phyloP scores from a whole-genome alignment of 2,329 filamentous ascomycete species.

The Calonectria multiphialidica region DNA sequence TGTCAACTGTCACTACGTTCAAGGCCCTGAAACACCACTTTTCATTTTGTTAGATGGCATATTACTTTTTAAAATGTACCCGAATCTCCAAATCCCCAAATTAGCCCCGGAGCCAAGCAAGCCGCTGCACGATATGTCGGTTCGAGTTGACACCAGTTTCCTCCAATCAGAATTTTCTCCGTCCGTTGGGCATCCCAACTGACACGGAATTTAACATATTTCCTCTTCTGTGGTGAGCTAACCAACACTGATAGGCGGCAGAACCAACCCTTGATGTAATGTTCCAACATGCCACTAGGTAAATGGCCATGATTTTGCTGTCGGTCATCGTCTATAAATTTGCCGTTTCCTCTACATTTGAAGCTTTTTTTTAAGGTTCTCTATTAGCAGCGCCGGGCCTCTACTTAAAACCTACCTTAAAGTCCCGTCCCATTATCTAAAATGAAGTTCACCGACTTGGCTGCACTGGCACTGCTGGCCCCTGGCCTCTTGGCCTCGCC shows the following conservation, averaged over 20 bases:
- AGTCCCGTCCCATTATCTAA: background rate
- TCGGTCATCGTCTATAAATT: background rate
- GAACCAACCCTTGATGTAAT: background rate
- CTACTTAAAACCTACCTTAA: background rate
- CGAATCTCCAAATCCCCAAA: background rate
- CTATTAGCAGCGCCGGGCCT: background rate
- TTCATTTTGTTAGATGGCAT: too few relatives aligned
- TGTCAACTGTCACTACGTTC: too few relatives aligned
- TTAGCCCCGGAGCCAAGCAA: background rate
- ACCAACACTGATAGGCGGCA: background rate
- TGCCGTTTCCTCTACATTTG: background rate
- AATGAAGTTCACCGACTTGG: background rate
- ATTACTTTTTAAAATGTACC: too few relatives aligned
- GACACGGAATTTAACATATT: background rate
- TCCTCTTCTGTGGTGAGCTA: background rate
- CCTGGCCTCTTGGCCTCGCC: background rate
- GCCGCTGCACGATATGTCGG: background rate
- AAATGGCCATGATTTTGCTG: background rate
- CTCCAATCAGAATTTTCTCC: slow-evolving; percentile 5
- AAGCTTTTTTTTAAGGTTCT: background rate
- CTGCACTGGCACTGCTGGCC: background rate
- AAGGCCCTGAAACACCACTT: too few relatives aligned
- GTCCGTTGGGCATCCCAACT: background rate
- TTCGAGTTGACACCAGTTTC: background rate
- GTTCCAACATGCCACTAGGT: background rate